Evolutionary conservation across 192 early-diverging fungal species (phyloP).

Genomic region (Linnemannia hyalina): DNA sequence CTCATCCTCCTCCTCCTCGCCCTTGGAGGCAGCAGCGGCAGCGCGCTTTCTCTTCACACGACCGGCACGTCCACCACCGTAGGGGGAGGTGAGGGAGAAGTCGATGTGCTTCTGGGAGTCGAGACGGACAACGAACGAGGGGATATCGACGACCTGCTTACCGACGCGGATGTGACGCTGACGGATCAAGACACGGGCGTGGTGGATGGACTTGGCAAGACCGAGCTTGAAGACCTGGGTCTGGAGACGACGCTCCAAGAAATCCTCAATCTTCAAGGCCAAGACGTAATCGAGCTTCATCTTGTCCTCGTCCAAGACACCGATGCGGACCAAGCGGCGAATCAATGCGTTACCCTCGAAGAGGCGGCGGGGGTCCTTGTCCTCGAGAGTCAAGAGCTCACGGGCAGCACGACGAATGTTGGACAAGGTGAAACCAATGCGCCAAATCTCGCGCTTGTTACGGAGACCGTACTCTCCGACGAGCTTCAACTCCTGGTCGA

Average conservation of each 20-base stretch:
- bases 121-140: slow-evolving; percentile 90
- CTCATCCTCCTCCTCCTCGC: slow-evolving; percentile 74
- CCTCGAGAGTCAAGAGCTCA: slow-evolving; percentile 97
- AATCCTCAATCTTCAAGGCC: slow-evolving; percentile 97
- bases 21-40: slow-evolving; percentile 72
- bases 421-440: slow-evolving; percentile 96
- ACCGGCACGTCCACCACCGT: slow-evolving; percentile 98
- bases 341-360: slow-evolving; percentile 99
- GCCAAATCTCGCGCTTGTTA: slow-evolving; percentile 99
- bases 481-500: slow-evolving; percentile 93
- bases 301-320: slow-evolving; percentile 97
- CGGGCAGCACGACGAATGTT: slow-evolving; percentile 99
- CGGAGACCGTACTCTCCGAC: slow-evolving; percentile 97
- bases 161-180: slow-evolving; percentile 98
- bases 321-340: slow-evolving; percentile 97
- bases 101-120: slow-evolving; percentile 75
- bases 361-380: slow-evolving; percentile 97
- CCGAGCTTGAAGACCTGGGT: slow-evolving; percentile 99
- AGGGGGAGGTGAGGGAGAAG: slow-evolving; percentile 87
- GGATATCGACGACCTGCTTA: slow-evolving; percentile 98
- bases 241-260: slow-evolving; percentile 97
- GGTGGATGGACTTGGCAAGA: slow-evolving; percentile 97
- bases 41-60: slow-evolving; percentile 97
- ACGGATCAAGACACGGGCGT: slow-evolving; percentile 97
- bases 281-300: slow-evolving; percentile 99